Conservation (phyloP, 2,329 filamentous ascomycete species). For the Aspergillus ochraceoroseus region DNA sequence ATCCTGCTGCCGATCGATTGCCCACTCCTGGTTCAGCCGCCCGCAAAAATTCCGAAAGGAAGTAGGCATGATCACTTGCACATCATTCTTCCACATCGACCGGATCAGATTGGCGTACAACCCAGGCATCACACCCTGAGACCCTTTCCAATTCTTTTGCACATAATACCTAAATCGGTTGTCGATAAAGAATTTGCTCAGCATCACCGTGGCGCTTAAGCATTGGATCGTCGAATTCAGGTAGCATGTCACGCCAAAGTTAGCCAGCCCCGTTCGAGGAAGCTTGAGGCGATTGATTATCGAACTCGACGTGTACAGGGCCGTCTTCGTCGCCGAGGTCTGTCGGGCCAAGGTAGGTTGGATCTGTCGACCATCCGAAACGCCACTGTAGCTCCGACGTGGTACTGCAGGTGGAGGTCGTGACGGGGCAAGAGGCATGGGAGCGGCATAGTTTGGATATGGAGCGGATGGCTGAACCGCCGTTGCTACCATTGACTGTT, state of each 20-base stretch:
- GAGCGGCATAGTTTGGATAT: slow-evolving; percentile 32
- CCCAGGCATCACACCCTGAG: slow-evolving; percentile 57
- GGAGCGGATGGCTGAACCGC: slow-evolving; percentile 29
- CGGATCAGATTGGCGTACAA: slow-evolving; percentile 58
- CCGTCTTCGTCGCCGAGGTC: slow-evolving; percentile 43
- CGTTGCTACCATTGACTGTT: slow-evolving; percentile 53
- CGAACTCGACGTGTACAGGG: slow-evolving; percentile 41
- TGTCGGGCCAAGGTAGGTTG: slow-evolving; percentile 43
- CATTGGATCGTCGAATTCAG: slow-evolving; percentile 89
- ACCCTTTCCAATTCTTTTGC: slow-evolving; percentile 62
- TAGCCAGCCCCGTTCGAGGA: slow-evolving; percentile 68
- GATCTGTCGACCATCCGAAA: slow-evolving; percentile 57
- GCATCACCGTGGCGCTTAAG: slow-evolving; percentile 63
- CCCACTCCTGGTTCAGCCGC: slow-evolving; percentile 62
- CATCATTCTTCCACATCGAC: slow-evolving; percentile 59
- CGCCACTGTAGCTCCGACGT: slow-evolving; percentile 72
- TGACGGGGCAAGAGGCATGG: slow-evolving; percentile 56
- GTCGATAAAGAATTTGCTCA: slow-evolving; percentile 61
- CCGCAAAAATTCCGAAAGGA: slow-evolving; percentile 64
- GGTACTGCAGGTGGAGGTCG: slow-evolving; percentile 65
- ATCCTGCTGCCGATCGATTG: slow-evolving; percentile 76
- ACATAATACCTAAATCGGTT: slow-evolving; percentile 58
- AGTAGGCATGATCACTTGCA: slow-evolving; percentile 51
- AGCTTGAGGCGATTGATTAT: slow-evolving; percentile 47
- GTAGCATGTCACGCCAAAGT: slow-evolving; percentile 81